Base-by-base conservation (phyloP, 306 rosid genomes). In the Cucumis cinereus region DNA sequence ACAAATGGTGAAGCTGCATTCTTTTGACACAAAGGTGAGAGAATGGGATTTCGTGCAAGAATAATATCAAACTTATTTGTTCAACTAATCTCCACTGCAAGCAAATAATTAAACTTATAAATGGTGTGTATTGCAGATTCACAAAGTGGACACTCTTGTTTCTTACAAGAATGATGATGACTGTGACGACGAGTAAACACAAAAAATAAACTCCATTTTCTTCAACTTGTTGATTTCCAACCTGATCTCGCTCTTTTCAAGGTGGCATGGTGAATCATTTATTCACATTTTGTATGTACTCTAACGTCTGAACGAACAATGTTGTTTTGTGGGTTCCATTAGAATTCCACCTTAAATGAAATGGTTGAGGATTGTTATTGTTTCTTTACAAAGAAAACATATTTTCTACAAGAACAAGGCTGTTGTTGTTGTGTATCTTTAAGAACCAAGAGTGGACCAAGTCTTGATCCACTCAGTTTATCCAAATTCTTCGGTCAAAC, bases 131-230 rank as follows among this genome's bases (percentile, higher is more conserved):
- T 8, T 78, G 82, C 97, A 93, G 98, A 93, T 93, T 81, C 98
- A 93, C 84, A 91, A 91, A 88, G 93, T 93, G 47, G 90, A 89
- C 87, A 93, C 98, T 49, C 89, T 93, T 52, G 98, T 93, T 4
- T 91, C 98, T n/a, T 93, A 93, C 93, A 91, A 93, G 97, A 91
- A 89, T 16, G 97, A 93, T 5, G 98, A 93, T 68, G 98, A 93
- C 59, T 85, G 90, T 90, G 96, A 93, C 56, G 98, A 93, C 63
- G 81, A 86, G 80, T 90, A 86, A 80, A 33, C 45, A 47, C 13
- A 17, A 28, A 28, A 55, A 11, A 7, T 2, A 15, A 33, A 33
- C 20, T 26, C 26, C 52, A 8, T 49, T 71, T 17, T 35, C 68
- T 71, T 69, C 10, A 75, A 47, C 50, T 60, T 4, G 52, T 33